Conservation (phyloP, 805 yeast species). For the Ogataea trehaloabstinens region DNA sequence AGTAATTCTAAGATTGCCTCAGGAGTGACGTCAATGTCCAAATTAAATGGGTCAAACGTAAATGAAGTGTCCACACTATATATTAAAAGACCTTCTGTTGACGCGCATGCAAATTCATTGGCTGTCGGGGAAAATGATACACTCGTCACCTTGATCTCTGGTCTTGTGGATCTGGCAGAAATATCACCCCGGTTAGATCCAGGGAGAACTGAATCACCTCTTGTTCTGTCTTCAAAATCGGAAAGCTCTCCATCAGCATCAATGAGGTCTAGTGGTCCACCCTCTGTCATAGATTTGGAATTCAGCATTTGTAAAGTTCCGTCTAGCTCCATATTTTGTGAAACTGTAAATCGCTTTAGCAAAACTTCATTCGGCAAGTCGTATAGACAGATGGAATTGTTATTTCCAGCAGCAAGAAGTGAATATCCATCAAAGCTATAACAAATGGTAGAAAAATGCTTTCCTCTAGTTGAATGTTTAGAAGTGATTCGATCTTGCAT, state of each 20-base stretch:
- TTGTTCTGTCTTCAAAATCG: slow-evolving; percentile 65
- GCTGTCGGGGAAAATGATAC: slow-evolving; percentile 88
- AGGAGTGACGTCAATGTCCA: slow-evolving; percentile 91
- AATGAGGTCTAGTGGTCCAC: slow-evolving; percentile 77
- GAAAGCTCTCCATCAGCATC: slow-evolving; percentile 86
- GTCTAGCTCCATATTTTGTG: slow-evolving; percentile 84
- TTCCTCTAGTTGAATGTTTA: slow-evolving; percentile 78
- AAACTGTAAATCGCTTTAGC: slow-evolving; percentile 76
- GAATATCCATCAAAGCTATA: slow-evolving; percentile 89
- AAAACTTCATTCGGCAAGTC: slow-evolving; percentile 87
- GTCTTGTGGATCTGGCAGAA: slow-evolving; percentile 69
- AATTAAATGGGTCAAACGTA: slow-evolving; percentile 90
- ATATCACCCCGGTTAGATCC: slow-evolving; percentile 86
- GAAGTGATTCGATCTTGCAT: slow-evolving; percentile 78
- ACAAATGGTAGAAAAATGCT: slow-evolving; percentile 73
- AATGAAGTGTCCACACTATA: slow-evolving; percentile 74
- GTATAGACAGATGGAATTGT: slow-evolving; percentile 86
- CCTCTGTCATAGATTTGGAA: slow-evolving; percentile 81
- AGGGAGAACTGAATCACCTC: slow-evolving; percentile 68
- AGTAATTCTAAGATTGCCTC: slow-evolving; percentile 64
- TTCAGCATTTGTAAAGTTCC: slow-evolving; percentile 82
- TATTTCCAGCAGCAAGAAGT: slow-evolving; percentile 90
- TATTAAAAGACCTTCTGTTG: slow-evolving; percentile 88
- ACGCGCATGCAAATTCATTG: slow-evolving; percentile 86
- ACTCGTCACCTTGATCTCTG: slow-evolving; percentile 78